phyloP scores from a whole-genome alignment of 1,284 basidiomycete genomes.

The Gomphus bonarii region DNA sequence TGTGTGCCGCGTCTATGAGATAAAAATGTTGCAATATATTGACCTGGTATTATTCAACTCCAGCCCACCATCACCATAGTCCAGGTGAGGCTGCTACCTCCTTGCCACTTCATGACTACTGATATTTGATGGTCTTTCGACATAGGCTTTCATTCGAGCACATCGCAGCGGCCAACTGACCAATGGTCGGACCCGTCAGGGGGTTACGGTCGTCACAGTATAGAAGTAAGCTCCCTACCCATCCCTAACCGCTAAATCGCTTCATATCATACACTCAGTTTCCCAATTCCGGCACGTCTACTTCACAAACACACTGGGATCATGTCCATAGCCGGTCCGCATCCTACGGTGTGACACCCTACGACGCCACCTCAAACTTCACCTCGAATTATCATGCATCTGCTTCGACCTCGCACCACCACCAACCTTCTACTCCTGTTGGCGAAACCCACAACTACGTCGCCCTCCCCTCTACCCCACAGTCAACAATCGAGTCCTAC shows the following conservation, averaged over 20 bases:
- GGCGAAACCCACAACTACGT: background rate
- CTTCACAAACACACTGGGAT: background rate
- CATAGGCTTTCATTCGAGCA: background rate
- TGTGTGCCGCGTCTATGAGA: background rate
- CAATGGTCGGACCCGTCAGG: background rate
- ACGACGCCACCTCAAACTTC: background rate
- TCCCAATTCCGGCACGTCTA: background rate
- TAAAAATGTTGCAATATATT: background rate
- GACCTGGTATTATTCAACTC: background rate
- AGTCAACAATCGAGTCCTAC: constrained; percentile 5
- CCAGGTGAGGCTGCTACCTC: background rate
- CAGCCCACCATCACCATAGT: background rate
- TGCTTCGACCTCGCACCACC: background rate
- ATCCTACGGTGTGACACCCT: background rate
- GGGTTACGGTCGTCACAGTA: background rate
- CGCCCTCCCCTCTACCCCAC: constrained; percentile 3
- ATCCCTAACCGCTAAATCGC: background rate
- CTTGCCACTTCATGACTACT: background rate
- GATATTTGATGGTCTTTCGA: background rate
- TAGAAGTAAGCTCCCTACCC: background rate
- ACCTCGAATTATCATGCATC: background rate
- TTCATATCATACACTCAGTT: background rate
- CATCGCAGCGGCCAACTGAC: background rate
- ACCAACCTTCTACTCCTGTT: background rate
- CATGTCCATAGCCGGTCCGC: background rate